Base-by-base conservation (phyloP, 2,329 filamentous ascomycete species). In the Fusarium oligoseptatum region DNA sequence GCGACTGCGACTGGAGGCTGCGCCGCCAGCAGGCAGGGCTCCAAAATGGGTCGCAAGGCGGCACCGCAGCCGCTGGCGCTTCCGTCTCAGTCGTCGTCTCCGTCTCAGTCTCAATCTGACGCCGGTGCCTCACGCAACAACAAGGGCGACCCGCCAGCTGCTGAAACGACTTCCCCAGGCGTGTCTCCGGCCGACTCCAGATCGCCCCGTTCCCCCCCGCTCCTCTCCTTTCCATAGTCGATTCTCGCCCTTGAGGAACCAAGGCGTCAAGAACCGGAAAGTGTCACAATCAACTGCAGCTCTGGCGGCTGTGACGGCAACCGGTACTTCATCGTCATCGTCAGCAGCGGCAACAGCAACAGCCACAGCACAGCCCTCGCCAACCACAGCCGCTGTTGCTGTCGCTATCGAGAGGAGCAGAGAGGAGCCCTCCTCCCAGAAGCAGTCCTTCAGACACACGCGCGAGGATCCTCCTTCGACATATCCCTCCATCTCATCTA, bases 11-110 rank as follows among this genome's bases (percentile, higher is more conserved):
- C 48, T 52, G 48, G 48, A 27, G 70, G 75, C 72, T 75, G 72
- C 67, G 73, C 70, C 73, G 70, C 76, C 72, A 78, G 67, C 72
- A 76, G 72, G 70, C 73, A 77, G 75, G 74, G 77, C 75, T 74
- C 67, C 57, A 70, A 67, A 72, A 90, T 90, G 88, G 88, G 85
- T 83, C 89, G 88, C 81, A 91, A 89, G 83, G 83, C 87, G 79
- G 87, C 86, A 82, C 89, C 88, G 76, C 86, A 90, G 84, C 88
- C 89, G 83, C 86, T 90, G 83, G 83, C 86, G 80, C 84, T 90
- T 68, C 57, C 73, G 70, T 75, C 72, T 75, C 73, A 75, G 70
- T 75, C 61, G 58, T 70, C 66, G 60, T 64, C 60, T 70, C 70
- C 68, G 66, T 32, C 62, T 63, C 71, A 75, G 55, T 72, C 60